A percentile compares a stretch with the other conserved stretches of the same genome.
These are phyloP conservation scores for Coemansia erecta DNA, from an alignment of 192 early-diverging fungal species.

Conservation along the genomic window DNA sequence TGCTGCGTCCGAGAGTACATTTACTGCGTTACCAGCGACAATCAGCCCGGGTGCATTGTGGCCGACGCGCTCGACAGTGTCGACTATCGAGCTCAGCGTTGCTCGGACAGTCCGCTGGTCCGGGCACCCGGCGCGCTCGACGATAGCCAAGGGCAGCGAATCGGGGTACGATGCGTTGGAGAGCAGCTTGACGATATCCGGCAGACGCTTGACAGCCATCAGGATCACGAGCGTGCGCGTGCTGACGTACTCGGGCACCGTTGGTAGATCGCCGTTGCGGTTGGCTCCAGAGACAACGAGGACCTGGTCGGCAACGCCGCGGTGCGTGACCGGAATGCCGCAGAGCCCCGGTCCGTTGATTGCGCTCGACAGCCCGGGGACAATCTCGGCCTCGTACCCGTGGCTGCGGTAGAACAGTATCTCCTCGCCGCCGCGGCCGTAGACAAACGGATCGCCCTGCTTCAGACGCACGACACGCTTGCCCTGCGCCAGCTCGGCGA, in stretches of 20 bases:
- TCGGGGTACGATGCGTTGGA: constrained; percentile 61
- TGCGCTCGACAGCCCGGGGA: constrained; percentile 77
- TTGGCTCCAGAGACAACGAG: constrained; percentile 80
- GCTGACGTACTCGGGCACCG: constrained; percentile 62
- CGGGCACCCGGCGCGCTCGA: constrained; percentile 79
- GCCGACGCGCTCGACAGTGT: constrained; percentile 59
- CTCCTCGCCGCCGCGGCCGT: constrained; percentile 91
- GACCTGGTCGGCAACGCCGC: constrained; percentile 83
- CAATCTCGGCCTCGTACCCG: constrained; percentile 68
- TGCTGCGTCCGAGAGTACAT: constrained; percentile 42
- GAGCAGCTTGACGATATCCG: constrained; percentile 63
- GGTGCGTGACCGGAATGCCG: constrained; percentile 81
- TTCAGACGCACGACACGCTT: constrained; percentile 81
- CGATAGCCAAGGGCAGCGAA: constrained; percentile 68
- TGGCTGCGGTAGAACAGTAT: constrained; percentile 65
- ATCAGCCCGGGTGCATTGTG: constrained; percentile 76
- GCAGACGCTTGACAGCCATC: constrained; percentile 79
- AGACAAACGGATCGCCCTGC: constrained; percentile 91
- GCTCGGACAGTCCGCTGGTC: constrained; percentile 70
- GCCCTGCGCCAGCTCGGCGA: constrained; percentile 66
- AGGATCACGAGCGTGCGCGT: constrained; percentile 79
- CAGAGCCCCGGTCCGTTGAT: constrained; percentile 73
- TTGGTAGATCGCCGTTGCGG: constrained; percentile 72
- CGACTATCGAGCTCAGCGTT: constrained; percentile 63
- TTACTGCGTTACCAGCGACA: constrained; percentile 72